Percentiles rank a stretch among this genome's conserved stretches.
Conservation (phyloP, 495 filamentous ascomycete genomes). For the Penicillium dipodomyicola region DNA sequence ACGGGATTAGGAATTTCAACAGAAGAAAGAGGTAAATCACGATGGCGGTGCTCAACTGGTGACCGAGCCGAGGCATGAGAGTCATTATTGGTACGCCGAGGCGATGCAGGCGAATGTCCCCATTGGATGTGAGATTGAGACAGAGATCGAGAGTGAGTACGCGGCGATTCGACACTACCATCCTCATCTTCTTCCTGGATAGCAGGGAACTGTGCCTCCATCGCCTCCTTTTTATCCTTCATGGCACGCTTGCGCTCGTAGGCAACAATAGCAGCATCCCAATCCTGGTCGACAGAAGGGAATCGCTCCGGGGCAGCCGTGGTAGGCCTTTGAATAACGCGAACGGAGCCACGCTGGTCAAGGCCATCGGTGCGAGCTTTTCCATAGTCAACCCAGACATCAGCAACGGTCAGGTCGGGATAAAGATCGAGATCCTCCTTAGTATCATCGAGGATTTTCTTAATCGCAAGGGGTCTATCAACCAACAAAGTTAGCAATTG, state of each 20-base stretch:
- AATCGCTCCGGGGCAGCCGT: conserved; percentile 26
- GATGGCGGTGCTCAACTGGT: conserved; percentile 1
- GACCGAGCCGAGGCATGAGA: not conserved
- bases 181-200: conserved; percentile 18
- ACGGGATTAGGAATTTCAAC: conserved; percentile 16
- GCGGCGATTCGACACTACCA: not conserved
- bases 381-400: conserved; percentile 41
- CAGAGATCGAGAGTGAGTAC: not conserved
- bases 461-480: conserved; percentile 37
- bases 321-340: conserved; percentile 34
- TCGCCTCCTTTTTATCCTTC: conserved; percentile 15
- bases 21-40: conserved; percentile 27
- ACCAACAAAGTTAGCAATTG: conserved; percentile 6
- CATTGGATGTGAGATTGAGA: not conserved
- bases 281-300: conserved; percentile 37
- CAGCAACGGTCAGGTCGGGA: conserved; percentile 35
- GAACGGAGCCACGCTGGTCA: conserved; percentile 38
- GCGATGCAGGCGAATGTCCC: not conserved
- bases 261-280: conserved; percentile 21
- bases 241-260: conserved; percentile 11
- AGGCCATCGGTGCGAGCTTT: conserved; percentile 32
- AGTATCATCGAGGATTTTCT: conserved; percentile 39
- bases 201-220: conserved; percentile 4
- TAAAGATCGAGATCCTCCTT: conserved; percentile 34
- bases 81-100: not conserved